phyloP scores from a whole-genome alignment of 306 rosid species.

The Cucumis hystrix region DNA sequence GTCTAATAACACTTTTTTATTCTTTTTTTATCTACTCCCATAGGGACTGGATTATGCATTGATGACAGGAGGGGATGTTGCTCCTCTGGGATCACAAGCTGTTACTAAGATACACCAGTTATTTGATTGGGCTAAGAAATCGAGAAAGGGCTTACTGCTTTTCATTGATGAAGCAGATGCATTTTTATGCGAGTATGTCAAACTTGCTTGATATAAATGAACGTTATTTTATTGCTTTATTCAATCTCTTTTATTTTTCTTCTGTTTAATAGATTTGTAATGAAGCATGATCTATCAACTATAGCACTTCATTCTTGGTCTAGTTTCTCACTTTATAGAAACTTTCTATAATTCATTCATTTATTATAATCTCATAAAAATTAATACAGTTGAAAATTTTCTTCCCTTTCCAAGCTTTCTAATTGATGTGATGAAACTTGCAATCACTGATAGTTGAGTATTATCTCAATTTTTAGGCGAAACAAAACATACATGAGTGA shows the following conservation, averaged over 20 bases:
- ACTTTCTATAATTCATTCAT: neutral
- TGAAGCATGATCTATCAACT: neutral
- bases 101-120: constrained; percentile 94
- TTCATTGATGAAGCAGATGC: constrained; percentile 99
- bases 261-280: neutral
- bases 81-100: constrained; percentile 94
- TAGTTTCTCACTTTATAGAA: neutral
- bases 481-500: constrained; percentile 98
- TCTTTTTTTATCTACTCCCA: neutral
- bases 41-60: constrained; percentile 94
- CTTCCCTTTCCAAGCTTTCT: neutral
- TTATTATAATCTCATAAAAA: neutral
- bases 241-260: no score
- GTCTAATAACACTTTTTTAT: no score
- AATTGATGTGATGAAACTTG: neutral
- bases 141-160: constrained; percentile 76
- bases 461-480: constrained; percentile 48
- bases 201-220: neutral
- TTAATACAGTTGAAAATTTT: neutral
- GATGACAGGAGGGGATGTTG: constrained; percentile 99
- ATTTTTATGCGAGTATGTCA: constrained; percentile 92
- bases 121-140: constrained; percentile 94
- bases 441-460: neutral
- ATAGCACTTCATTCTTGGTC: neutral
- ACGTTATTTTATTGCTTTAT: neutral